Percentiles rank a stretch among this genome's conserved stretches.
phyloP scores from a whole-genome alignment of 2,329 filamentous ascomycete genomes.

The Bipolaris victoriae region DNA sequence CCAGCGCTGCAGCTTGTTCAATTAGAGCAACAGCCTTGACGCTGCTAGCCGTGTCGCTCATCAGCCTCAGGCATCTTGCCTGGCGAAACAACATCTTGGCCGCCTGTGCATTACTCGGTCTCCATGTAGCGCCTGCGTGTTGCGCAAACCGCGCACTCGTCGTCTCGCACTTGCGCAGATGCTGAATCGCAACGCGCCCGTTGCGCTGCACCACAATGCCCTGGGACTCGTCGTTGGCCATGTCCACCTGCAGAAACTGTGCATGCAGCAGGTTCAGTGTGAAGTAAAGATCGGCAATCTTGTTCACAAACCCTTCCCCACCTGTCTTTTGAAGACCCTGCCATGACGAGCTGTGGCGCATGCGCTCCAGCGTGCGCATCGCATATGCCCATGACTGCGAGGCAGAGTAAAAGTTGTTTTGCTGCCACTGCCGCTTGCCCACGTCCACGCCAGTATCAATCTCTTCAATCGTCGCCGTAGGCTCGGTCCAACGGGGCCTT shows the following conservation, averaged over 20 bases:
- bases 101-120: slow-evolving; percentile 29
- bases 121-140: slow-evolving; percentile 33
- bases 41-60: slow-evolving; percentile 15
- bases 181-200: slow-evolving; percentile 19
- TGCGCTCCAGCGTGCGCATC: slow-evolving; percentile 35
- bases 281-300: slow-evolving; percentile 33
- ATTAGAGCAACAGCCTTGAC: slow-evolving; percentile 24
- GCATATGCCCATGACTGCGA: slow-evolving; percentile 32
- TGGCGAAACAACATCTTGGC: slow-evolving; percentile 36
- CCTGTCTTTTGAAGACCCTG: slow-evolving; percentile 23
- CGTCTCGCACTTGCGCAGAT: slow-evolving; percentile 31
- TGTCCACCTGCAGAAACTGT: slow-evolving; percentile 33
- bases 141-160: slow-evolving; percentile 33
- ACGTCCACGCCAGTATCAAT: slow-evolving; percentile 35
- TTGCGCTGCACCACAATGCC: slow-evolving; percentile 19
- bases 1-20: slow-evolving; percentile 26
- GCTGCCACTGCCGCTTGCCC: slow-evolving; percentile 38
- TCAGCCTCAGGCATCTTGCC: slow-evolving; percentile 29
- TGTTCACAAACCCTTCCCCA: slow-evolving; percentile 33
- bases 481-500: slow-evolving; percentile 34
- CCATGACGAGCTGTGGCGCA: slow-evolving; percentile 38
- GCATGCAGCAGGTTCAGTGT: slow-evolving; percentile 34
- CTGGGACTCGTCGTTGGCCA: slow-evolving; percentile 16
- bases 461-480: slow-evolving; percentile 29
- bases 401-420: slow-evolving; percentile 26